Percentiles rank a stretch among this genome's conserved stretches.
Conservation (phyloP, 129 eudicot species). For the Lactuca sativa region DNA sequence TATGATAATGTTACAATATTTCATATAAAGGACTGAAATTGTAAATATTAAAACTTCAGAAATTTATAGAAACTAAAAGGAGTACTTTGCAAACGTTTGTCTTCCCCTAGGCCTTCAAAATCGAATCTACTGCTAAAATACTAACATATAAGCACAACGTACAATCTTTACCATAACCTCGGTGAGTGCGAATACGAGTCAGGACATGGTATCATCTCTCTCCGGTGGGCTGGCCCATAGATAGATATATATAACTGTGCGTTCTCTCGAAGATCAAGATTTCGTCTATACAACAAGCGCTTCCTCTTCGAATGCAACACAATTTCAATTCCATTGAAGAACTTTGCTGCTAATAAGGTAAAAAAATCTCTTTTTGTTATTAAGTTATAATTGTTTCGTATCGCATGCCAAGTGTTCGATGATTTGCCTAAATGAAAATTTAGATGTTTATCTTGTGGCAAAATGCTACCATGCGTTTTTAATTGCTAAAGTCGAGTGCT, state of each 20-base stretch:
- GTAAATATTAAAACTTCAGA: no score
- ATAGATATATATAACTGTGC: conserved; percentile 3
- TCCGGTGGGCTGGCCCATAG: conserved; percentile 27
- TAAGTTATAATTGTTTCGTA: neutral
- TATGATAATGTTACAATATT: no score
- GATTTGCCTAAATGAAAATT: conserved; percentile 11
- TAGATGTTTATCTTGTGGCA: neutral
- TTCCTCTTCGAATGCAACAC: conserved; percentile 3
- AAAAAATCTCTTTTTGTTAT: neutral
- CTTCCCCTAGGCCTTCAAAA: neutral
- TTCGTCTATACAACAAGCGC: neutral
- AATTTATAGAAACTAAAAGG: no score
- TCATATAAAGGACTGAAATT: no score
- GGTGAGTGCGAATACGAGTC: neutral
- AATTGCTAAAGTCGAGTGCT: conserved; percentile 12
- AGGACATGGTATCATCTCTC: conserved; percentile 9
- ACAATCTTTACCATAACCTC: neutral
- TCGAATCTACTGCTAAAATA: neutral
- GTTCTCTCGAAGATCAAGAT: neutral
- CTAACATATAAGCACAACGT: conserved; percentile 10
- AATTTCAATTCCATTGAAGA: conserved; percentile 5
- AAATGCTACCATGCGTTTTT: neutral
- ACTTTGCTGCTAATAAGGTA: conserved; percentile 11
- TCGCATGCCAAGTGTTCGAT: conserved; percentile 25
- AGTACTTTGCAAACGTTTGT: neutral